Base-by-base conservation (phyloP, 169 alveolate species). In the Cryptosporidium bovis region DNA sequence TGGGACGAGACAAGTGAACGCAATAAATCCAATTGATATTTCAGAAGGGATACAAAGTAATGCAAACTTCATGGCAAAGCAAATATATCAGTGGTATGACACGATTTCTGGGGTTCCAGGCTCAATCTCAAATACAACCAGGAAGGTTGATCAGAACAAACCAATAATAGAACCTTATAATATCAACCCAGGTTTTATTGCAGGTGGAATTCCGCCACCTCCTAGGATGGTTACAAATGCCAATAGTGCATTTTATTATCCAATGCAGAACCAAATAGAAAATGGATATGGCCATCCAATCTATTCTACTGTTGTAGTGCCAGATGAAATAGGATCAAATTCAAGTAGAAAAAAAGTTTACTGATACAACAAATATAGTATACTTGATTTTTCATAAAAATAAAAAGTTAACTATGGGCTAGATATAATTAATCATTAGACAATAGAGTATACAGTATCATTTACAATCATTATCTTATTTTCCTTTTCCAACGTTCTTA, bases 181-280 rank as follows among this genome's bases (percentile, higher is more conserved):
- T 20, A 77, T 33, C 24, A 77, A 62, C 18, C 87, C 87, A 27
- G 71, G 87, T 15, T 77, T 77, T 40, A 77, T 77, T 40, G 87
- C 87, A n/a, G 87, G 87, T 7, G 87, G 87, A 2, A 77, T 77
- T 31, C 87, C 87, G 8, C 87, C 87, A 62, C 87, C 87, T 10
- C 87, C 87, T 27, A 77, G 87, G 36, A 50, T 34, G 8, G 12
- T n/a, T 2, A 13, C 67, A 7, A 20, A 20, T 62, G 18, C 6
- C 8, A 62, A 62, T 4, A 62, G 15, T 62, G 46, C 36, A 27
- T 20, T 62, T 27, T 62, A 27, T 62, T 62, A 62, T 62, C 67
- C 67, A 8, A 62, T 29, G 44, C 50, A 27, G 2, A n/a, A 27
- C 20, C 10, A 33, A 62, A 27, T 3, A 5, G 18, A 62, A 24